A percentile compares a stretch with the other conserved stretches of the same genome.
These are phyloP conservation scores for Tuber aestivum DNA, from an alignment of 495 filamentous ascomycete species.

Conservation along the genomic window DNA sequence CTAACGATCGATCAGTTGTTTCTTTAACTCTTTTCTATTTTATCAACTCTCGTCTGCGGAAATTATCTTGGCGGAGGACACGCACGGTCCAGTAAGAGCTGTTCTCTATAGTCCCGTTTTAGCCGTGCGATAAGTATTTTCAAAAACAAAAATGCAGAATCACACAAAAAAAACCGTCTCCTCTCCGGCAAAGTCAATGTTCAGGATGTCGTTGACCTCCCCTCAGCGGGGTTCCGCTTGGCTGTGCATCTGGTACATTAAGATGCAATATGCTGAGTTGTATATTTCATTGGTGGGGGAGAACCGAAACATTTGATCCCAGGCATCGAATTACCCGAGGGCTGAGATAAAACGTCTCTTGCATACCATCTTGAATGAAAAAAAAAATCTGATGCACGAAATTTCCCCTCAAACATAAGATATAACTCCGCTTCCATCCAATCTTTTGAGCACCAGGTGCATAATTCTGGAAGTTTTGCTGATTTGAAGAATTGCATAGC, in stretches of 20 bases:
- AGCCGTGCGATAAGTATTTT: background rate
- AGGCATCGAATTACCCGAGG: conserved; percentile 4
- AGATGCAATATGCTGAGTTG: conserved; percentile 1
- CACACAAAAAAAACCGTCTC: background rate
- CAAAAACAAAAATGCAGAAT: background rate
- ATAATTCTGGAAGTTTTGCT: conserved; percentile 16
- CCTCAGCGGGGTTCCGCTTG: background rate
- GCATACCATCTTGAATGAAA: background rate
- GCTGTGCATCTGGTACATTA: conserved; percentile 2
- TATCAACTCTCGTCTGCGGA: conserved; percentile 5
- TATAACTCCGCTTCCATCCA: conserved; percentile 12
- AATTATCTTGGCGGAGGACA: background rate
- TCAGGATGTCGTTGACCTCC: background rate
- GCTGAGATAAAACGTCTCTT: background rate
- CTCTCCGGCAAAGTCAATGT: conserved; percentile 6
- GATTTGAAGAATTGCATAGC: conserved; percentile 21
- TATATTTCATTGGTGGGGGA: conserved; percentile 4
- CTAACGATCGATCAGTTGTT: conserved; percentile 7
- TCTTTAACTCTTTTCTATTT: conserved; percentile 2
- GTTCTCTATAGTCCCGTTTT: conserved; percentile 1
- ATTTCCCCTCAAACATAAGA: conserved; percentile 2
- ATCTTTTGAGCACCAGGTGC: conserved; percentile 12
- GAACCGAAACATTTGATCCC: conserved; percentile 6
- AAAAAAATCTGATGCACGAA: background rate
- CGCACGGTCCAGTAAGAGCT: conserved; percentile 1